Percentiles rank a stretch among this genome's conserved stretches.
These are phyloP conservation scores for Hypericum androsaemum DNA, from an alignment of 345 rosid species.

Conservation along the genomic window DNA sequence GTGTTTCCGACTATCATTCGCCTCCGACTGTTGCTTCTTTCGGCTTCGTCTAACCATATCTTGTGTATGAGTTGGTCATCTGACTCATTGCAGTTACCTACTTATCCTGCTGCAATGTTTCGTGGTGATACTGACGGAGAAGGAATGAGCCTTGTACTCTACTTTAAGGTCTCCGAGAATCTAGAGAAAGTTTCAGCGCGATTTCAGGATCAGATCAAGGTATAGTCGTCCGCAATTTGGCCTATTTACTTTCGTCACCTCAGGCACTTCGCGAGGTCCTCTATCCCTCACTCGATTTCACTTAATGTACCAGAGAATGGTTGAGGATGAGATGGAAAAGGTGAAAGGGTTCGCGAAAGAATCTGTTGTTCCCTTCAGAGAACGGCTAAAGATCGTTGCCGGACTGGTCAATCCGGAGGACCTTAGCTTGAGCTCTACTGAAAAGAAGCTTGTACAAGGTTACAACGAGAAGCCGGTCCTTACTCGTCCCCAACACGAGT, in stretches of 20 bases:
- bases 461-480: constrained; percentile 92
- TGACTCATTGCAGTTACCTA: constrained; percentile 53
- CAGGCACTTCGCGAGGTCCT: not conserved
- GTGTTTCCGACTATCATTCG: not conserved
- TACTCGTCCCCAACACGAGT: constrained; percentile 92
- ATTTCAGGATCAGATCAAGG: constrained; percentile 63
- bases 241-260: not conserved
- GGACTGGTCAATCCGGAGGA: constrained; percentile 82
- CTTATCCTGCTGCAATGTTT: constrained; percentile 88
- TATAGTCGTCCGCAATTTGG: constrained; percentile 13
- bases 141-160: constrained; percentile 88
- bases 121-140: constrained; percentile 82
- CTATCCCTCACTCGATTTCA: not conserved
- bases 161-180: constrained; percentile 59
- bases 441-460: constrained; percentile 66
- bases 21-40: not conserved
- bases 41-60: not conserved
- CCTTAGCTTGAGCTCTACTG: constrained; percentile 63
- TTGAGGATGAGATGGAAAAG: constrained; percentile 81
- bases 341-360: constrained; percentile 82
- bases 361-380: constrained; percentile 59
- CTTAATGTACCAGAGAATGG: constrained; percentile 41
- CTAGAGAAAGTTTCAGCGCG: constrained; percentile 55
- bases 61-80: constrained; percentile 7
- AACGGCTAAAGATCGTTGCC: constrained; percentile 80